Base-by-base conservation (phyloP, 2,329 filamentous ascomycete genomes). In the Dendryphion nanum region DNA sequence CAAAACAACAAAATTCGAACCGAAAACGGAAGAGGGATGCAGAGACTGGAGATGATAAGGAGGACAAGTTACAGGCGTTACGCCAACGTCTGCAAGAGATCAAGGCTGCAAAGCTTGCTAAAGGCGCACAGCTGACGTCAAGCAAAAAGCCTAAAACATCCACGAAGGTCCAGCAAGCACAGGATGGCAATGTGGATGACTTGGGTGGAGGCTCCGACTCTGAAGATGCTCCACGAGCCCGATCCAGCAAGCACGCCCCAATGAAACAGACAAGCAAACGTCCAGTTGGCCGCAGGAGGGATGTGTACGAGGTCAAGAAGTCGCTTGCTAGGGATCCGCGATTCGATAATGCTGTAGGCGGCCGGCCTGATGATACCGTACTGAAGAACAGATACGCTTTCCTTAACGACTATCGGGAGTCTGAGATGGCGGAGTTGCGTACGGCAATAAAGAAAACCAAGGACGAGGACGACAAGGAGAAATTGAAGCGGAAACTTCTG, bases 221-320 rank as follows among this genome's bases (percentile, higher is more conserved):
- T 51, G 63, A 62, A 50, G 58, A 47, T 30, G 60, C 53, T 32
- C 61, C 59, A 12, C 64, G 62, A 36, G 66, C 64, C 17, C 76
- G 84, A 17, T 68, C 81, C 10, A 90, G 81, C 63, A 98, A 98
- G 69, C 89, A 97, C 68, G 93, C 93, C 0, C 93, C 93, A 0
- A 81, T 82, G 30, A 83, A 93, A 42, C 79, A 89, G 60, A 83
- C 89, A 2, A 89, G 85, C 63, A 94, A 91, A 68, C 80, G 81
- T 33, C 85, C 86, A 35, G 93, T 98, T 17, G 83, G 85, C 2
- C 85, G 93, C 39, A 83, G 79, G 57, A 86, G 91, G 35, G 82
- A 83, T 40, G 83, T 93, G 14, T 72, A 95, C 36, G 74, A 63
- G 5, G 68, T 74, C 12, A 75, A 77, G 40, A 87, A 86, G 59